Evolutionary conservation across 129 eudicot genomes (phyloP).

Genomic region (Calendula officinalis): DNA sequence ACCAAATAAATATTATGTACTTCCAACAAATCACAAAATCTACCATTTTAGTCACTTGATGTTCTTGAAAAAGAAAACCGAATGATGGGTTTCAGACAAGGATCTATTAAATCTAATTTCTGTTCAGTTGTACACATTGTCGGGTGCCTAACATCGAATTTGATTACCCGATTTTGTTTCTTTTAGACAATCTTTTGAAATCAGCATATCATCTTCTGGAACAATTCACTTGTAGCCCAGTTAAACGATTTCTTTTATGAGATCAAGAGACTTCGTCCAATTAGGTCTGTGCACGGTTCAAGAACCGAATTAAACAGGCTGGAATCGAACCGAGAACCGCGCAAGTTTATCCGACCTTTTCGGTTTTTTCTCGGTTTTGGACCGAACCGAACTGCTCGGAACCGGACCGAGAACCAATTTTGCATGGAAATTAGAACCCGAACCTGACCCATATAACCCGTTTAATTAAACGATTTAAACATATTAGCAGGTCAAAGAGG

Average conservation of each 20-base stretch:
- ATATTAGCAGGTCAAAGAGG: no score
- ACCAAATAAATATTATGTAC: conserved; percentile 11
- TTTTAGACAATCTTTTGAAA: conserved; percentile 47
- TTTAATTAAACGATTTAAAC: no score
- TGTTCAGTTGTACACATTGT: conserved; percentile 41
- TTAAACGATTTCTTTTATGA: conserved; percentile 52
- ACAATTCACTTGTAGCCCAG: conserved; percentile 45
- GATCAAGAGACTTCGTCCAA: conserved; percentile 44
- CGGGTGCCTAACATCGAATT: conserved; percentile 54
- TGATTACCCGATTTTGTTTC: conserved; percentile 44
- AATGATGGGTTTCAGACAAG: conserved; percentile 31
- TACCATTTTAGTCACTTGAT: conserved; percentile 6
- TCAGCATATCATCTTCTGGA: conserved; percentile 37
- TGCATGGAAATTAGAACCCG: no score
- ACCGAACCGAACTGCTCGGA: no score
- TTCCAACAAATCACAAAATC: neutral
- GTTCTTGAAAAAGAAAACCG: conserved; percentile 1
- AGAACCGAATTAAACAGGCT: neutral
- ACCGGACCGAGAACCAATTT: no score
- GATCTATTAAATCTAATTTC: conserved; percentile 48
- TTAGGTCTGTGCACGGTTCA: conserved; percentile 6
- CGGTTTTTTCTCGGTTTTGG: no score
- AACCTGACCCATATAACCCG: no score
- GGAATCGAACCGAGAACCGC: no score
- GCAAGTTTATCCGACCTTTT: no score